Conservation (phyloP, 1,284 basidiomycete genomes). For the Pseudozyma sp. region DNA sequence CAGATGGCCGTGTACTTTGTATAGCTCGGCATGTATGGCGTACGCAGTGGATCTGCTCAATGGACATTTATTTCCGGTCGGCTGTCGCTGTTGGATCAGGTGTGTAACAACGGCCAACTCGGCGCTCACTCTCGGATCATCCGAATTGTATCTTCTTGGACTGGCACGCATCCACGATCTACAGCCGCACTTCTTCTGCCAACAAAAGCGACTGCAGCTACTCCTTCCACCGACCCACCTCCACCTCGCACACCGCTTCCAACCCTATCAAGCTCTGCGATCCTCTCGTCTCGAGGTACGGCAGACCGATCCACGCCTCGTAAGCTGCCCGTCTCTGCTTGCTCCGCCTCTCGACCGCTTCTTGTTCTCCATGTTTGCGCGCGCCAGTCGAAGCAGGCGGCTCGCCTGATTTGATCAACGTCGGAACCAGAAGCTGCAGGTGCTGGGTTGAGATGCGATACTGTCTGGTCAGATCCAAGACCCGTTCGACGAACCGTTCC, state of each 20-base stretch:
- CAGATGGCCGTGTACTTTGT: slow-evolving; percentile 64
- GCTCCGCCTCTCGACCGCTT: slow-evolving; percentile 10
- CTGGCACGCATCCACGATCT: too few relatives aligned
- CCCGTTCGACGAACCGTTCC: slow-evolving; percentile 49
- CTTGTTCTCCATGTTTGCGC: slow-evolving; percentile 9
- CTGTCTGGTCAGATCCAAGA: slow-evolving; percentile 26
- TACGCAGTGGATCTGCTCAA: slow-evolving; percentile 2
- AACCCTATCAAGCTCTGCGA: slow-evolving; percentile 48
- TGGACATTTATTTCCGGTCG: slow-evolving; percentile 11
- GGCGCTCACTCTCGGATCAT: too few relatives aligned
- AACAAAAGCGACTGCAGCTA: neutral
- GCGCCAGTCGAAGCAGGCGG: slow-evolving; percentile 7
- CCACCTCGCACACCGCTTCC: slow-evolving; percentile 59
- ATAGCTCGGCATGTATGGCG: neutral
- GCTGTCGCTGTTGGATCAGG: too few relatives aligned
- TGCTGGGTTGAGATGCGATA: slow-evolving; percentile 46
- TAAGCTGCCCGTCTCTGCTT: slow-evolving; percentile 34
- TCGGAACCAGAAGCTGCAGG: slow-evolving; percentile 33
- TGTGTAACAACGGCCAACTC: too few relatives aligned
- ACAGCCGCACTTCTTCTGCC: too few relatives aligned
- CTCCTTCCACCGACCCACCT: slow-evolving; percentile 57
- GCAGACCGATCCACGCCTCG: slow-evolving; percentile 49
- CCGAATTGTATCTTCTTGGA: too few relatives aligned
- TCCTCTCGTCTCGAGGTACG: slow-evolving; percentile 52
- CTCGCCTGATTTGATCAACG: slow-evolving; percentile 37